These are phyloP conservation scores for Mimosa bimucronata DNA, from an alignment of 306 rosid genomes.

Conservation along the genomic window DNA sequence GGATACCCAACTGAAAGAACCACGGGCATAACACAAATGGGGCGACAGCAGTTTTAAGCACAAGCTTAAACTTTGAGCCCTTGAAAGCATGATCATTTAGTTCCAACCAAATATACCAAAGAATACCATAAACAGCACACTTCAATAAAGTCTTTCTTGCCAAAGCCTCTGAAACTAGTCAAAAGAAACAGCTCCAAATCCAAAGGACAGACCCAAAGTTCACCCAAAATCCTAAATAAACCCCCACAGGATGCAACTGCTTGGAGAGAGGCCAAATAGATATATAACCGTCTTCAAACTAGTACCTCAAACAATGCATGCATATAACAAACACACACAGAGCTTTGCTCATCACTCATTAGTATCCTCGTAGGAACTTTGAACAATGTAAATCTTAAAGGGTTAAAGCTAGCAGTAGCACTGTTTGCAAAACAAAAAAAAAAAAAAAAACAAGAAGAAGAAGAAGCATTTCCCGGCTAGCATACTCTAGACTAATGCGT, in stretches of 20 bases:
- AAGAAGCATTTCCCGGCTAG: not conserved
- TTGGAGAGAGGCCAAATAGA: not conserved
- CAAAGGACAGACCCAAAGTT: slow-evolving; percentile 4
- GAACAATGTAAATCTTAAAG: not conserved
- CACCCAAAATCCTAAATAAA: slow-evolving; percentile 3
- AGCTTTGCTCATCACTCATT: not conserved
- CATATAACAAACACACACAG: too few relatives aligned
- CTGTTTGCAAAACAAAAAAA: too few relatives aligned
- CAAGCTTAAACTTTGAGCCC: not conserved
- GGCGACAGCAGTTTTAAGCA: not conserved
- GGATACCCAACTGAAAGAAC: not conserved
- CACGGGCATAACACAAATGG: slow-evolving; percentile 18
- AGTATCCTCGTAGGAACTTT: not conserved
- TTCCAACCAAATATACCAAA: slow-evolving; percentile 3
- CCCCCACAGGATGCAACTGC: not conserved
- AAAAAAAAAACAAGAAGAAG: too few relatives aligned
- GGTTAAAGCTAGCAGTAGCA: not conserved
- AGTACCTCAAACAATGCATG: not conserved
- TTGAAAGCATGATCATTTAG: slow-evolving; percentile 1
- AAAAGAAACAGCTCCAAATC: slow-evolving; percentile 29
- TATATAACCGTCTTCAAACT: not conserved
- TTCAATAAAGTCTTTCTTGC: slow-evolving; percentile 3
- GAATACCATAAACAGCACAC: not conserved
- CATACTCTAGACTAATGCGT: not conserved
- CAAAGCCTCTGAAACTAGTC: slow-evolving; percentile 22